Base-by-base conservation (phyloP, 2,329 filamentous ascomycete genomes). In the Aspergillus sp. region DNA sequence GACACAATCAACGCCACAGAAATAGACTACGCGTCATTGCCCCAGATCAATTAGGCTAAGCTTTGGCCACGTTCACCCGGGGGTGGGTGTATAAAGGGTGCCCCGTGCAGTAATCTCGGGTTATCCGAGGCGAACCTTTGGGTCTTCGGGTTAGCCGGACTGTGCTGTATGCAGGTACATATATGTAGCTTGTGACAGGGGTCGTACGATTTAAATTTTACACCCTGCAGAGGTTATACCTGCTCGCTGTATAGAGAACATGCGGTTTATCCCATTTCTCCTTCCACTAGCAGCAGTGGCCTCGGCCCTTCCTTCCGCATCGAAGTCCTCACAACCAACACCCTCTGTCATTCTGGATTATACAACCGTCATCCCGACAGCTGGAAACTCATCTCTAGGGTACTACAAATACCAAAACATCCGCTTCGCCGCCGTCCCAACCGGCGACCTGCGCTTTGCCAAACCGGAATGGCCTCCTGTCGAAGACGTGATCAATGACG, bases 401-500 rank as follows among this genome's bases (percentile, higher is more conserved):
- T 53, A 53, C 52, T 65, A 64, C 53, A 65, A 66, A 44, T 66
- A 64, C 38, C 64, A 67, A 47, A 68, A 68, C 43, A 67, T 68
- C 39, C 57, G 67, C 9, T 69, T 62, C 45, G 65, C 63, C 3
- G 59, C 63, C 2, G 57, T 64, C 5, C 63, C 67, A 3, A 62
- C 60, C 2, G 65, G 66, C 1, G 50, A 63, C 32, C 53, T 67
- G 13, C 61, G 65, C 10, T 69, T 58, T 25, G 62, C 62, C 7
- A 59, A 62, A 42, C 66, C 66, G 7, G 53, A 51, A 41, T 55
- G 53, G 53, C 53, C 53, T 5, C 47, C 60, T 4, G 54, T 59
- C 22, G 66, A 70, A 49, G 62, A 57, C 1, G 51, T 47, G 6
- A 41, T 66, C 48, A 70, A 68, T 50, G 54, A 57, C 41, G 66